Percentiles rank a stretch among this genome's conserved stretches.
phyloP scores from a whole-genome alignment of 2,329 filamentous ascomycete genomes.

The Endothia cerciana region DNA sequence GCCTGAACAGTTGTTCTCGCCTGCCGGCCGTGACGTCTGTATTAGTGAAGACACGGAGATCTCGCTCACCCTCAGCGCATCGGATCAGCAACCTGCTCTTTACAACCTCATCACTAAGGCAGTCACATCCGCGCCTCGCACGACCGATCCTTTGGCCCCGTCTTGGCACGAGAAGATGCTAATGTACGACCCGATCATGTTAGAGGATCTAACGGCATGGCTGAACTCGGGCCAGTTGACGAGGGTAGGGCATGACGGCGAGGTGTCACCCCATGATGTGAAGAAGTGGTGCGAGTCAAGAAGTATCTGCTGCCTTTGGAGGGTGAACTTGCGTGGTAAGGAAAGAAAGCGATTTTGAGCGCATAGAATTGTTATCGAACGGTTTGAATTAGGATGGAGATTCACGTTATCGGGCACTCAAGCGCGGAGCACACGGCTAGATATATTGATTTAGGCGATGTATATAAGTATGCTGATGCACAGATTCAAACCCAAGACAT shows the following conservation, averaged over 20 bases:
- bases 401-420: not conserved
- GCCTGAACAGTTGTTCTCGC: slow-evolving; percentile 46
- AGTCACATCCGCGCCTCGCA: slow-evolving; percentile 54
- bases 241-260: slow-evolving; percentile 65
- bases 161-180: slow-evolving; percentile 94
- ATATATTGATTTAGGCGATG: not conserved
- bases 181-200: slow-evolving; percentile 85
- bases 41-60: slow-evolving; percentile 51
- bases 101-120: slow-evolving; percentile 60
- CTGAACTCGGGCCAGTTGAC: slow-evolving; percentile 73
- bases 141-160: slow-evolving; percentile 53
- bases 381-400: not conserved
- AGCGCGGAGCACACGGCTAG: not conserved
- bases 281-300: slow-evolving; percentile 90
- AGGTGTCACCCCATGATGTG: slow-evolving; percentile 67
- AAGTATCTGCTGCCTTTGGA: slow-evolving; percentile 83
- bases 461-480: not conserved
- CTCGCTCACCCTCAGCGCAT: slow-evolving; percentile 44
- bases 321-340: slow-evolving; percentile 55
- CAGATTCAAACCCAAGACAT: not conserved
- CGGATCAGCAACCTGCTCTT: slow-evolving; percentile 47
- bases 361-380: not conserved
- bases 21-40: slow-evolving; percentile 47
- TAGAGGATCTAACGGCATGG: slow-evolving; percentile 85
- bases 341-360: slow-evolving; percentile 54